These are phyloP conservation scores for Xanthoconium stramineum DNA, from an alignment of 768 basidiomycete genomes.

Conservation along the genomic window DNA sequence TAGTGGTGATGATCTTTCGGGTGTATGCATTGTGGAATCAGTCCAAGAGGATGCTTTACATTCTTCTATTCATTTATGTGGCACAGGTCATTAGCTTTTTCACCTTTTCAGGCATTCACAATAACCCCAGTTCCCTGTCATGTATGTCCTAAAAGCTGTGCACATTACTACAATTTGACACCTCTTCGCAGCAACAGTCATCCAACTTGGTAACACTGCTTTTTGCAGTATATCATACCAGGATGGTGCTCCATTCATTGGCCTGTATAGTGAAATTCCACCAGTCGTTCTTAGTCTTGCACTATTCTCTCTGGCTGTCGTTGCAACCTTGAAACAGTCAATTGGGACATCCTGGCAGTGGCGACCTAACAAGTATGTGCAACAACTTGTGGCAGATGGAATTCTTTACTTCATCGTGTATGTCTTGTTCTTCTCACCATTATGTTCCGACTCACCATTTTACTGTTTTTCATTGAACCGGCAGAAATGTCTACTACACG, in stretches of 20 bases:
- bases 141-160: neutral
- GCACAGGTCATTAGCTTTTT: neutral
- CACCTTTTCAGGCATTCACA: neutral
- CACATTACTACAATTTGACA: neutral
- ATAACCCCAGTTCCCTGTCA: neutral
- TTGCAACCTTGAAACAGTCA: neutral
- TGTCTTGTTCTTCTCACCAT: neutral
- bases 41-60: neutral
- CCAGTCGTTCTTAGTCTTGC: neutral
- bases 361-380: neutral
- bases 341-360: neutral
- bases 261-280: neutral
- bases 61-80: neutral
- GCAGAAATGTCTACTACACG: no score
- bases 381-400: neutral
- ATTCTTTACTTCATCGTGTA: neutral
- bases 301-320: neutral
- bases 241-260: neutral
- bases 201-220: neutral
- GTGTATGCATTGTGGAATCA: neutral
- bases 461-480: no score
- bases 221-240: neutral
- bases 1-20: neutral
- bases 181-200: neutral
- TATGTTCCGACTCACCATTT: neutral